phyloP scores from a whole-genome alignment of 1,284 basidiomycete species.

The Cryptococcus deneoformans region DNA sequence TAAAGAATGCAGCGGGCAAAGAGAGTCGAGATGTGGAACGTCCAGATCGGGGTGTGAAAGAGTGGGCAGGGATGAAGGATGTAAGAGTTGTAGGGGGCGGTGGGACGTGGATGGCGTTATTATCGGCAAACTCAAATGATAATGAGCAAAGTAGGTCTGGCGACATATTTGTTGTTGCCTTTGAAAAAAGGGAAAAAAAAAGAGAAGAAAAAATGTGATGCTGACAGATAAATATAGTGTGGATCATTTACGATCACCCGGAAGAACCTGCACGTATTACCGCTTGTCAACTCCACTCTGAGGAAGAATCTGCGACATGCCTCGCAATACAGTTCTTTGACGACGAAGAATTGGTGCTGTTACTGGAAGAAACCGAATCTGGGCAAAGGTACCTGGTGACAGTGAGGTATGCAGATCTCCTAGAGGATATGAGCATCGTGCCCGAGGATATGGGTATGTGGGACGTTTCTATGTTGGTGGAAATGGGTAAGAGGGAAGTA shows the following conservation, averaged over 20 bases:
- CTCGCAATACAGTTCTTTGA: conserved; percentile 37
- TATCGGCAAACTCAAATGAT: no score
- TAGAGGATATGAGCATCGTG: conserved; percentile 3
- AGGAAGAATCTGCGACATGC: conserved; percentile 6
- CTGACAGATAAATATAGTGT: conserved; percentile 5
- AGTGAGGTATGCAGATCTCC: conserved; percentile 13
- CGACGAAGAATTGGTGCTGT: conserved; percentile 34
- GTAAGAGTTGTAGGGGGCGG: neutral
- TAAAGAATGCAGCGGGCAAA: neutral
- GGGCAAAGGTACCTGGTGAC: conserved; percentile 22
- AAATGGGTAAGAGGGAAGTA: conserved; percentile 2
- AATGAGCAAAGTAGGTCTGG: no score
- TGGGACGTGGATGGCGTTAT: conserved; percentile 2
- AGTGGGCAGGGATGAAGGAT: conserved; percentile 2
- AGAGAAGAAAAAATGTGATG: no score
- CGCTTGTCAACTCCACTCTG: conserved; percentile 1
- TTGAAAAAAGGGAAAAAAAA: no score
- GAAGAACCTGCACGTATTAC: neutral
- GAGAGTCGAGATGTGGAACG: neutral
- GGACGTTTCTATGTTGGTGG: conserved; percentile 1
- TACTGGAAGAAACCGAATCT: conserved; percentile 14
- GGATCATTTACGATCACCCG: conserved; percentile 1
- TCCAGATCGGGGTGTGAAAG: neutral
- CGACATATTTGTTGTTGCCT: no score
- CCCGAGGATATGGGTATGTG: neutral